Base-by-base conservation (phyloP, 345 rosid species). In the Carallia pectinifolia region DNA sequence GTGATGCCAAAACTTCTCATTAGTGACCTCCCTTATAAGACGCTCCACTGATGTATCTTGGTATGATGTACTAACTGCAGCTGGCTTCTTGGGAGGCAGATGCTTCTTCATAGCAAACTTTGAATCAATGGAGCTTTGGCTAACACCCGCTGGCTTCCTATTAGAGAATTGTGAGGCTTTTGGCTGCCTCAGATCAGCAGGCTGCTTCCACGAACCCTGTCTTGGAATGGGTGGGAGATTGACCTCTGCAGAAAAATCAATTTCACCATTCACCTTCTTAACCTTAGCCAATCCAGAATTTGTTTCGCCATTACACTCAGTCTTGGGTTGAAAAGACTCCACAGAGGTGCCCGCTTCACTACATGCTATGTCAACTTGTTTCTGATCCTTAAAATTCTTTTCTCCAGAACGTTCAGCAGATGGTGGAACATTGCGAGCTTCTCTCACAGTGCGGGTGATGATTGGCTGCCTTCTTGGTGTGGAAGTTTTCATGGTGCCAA, bases 31-130 rank as follows among this genome's bases (percentile, higher is more conserved):
- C 71, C 99, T 81, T 81, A 96, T 89, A 39, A 96, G 91, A 62
- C 99, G 98, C 76, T 96, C 99, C 75, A 96, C 99, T n/a, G 99
- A 96, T 30, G 99, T 85, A 81, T 96, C 99, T 71, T 88, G 98
- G 78, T 92, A 92, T 19, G 86, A 74, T 59, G 66, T 71, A 75
- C 78, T 74, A 62, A 64, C 77, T 50, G 71, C 67, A 37, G 71
- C 71, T 63, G 81, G 71, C 79, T 89, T 96, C 84, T 90, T 95
- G 71, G 83, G 66, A 76, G 83, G 73, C 71, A 77, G 79, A 76
- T 79, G 80, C 79, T 92, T 95, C 82, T 92, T 95, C 77, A 76
- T 87, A 55, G 85, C 88, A 47, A 79, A 77, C 81, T 92, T 95
- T 1, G 83, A 60, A 78, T 95, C 99, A 67, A 78, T n/a, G 66